These are phyloP conservation scores for Paramecium primaurelia DNA, from an alignment of 73 alveolate species.

Conservation along the genomic window DNA sequence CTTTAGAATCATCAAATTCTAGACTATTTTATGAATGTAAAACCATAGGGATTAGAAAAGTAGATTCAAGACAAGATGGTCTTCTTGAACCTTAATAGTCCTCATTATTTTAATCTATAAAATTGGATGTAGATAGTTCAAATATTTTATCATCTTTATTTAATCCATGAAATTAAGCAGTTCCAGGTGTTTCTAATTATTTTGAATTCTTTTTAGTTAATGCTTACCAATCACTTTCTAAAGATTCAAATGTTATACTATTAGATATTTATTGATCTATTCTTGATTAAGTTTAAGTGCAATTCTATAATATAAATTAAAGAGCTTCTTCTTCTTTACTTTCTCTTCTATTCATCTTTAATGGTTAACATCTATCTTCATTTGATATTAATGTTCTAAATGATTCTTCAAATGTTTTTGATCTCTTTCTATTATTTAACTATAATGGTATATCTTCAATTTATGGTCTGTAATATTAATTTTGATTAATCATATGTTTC, in stretches of 20 bases:
- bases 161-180: neutral
- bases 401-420: slow-evolving; percentile 24
- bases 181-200: neutral
- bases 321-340: slow-evolving; percentile 3
- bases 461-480: neutral
- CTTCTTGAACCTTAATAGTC: neutral
- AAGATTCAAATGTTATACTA: slow-evolving; percentile 12
- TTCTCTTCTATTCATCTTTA: neutral
- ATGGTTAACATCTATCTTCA: slow-evolving; percentile 8
- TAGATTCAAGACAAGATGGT: slow-evolving; percentile 11
- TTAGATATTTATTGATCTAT: neutral
- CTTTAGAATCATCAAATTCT: neutral
- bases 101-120: neutral
- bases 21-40: neutral
- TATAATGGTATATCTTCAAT: neutral
- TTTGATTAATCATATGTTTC: neutral
- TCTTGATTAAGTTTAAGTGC: slow-evolving; percentile 7
- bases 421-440: neutral
- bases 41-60: neutral
- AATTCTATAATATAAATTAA: neutral
- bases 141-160: slow-evolving; percentile 1
- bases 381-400: neutral
- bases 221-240: slow-evolving; percentile 38
- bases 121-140: slow-evolving; percentile 23
- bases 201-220: neutral